Evolutionary conservation across 768 basidiomycete genomes (phyloP).

Genomic region (Lyophyllum decastes): DNA sequence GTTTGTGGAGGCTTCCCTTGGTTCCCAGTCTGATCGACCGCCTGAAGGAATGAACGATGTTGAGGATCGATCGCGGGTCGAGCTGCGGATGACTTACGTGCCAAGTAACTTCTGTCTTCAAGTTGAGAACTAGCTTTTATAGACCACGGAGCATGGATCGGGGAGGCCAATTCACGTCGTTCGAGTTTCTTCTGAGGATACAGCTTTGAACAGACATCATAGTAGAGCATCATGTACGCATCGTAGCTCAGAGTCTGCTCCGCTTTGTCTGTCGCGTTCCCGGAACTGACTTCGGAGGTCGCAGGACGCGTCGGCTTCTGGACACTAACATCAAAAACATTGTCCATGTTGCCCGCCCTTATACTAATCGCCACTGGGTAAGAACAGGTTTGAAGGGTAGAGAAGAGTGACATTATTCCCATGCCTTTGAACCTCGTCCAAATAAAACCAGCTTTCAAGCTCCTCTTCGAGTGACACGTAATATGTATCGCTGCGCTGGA

Average conservation of each 20-base stretch:
- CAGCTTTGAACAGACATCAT: neutral
- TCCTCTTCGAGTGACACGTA: neutral
- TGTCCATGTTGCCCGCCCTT: no score
- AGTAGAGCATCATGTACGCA: neutral
- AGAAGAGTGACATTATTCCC: neutral
- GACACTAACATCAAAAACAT: neutral
- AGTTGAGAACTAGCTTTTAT: no score
- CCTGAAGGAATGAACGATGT: no score
- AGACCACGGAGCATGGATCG: no score
- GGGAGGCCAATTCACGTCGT: no score
- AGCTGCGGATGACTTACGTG: no score
- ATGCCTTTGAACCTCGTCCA: neutral
- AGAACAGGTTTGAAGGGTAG: no score
- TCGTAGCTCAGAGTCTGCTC: neutral
- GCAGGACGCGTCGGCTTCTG: neutral
- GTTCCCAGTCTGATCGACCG: no score
- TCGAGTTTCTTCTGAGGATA: neutral
- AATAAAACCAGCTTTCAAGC: neutral
- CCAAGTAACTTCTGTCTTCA: no score
- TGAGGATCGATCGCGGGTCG: no score
- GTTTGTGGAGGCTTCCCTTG: no score
- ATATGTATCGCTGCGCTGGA: neutral
- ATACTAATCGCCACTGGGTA: no score
- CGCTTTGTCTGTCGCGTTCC: neutral
- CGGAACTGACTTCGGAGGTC: neutral